These are phyloP conservation scores for Cardiospermum halicacabum DNA, from an alignment of 345 rosid species.

Conservation along the genomic window DNA sequence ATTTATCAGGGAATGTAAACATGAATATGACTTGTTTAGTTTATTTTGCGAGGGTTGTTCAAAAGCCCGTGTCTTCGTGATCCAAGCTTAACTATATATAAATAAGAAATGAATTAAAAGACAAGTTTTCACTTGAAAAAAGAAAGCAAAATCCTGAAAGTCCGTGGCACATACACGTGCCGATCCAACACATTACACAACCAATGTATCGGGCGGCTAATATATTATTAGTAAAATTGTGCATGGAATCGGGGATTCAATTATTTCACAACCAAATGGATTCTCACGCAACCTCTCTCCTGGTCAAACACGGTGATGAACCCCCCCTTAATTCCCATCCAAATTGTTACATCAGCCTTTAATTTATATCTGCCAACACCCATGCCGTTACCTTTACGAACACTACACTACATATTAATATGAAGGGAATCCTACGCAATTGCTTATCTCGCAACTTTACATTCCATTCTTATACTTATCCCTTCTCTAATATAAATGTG, in stretches of 20 bases:
- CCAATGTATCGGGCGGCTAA: constrained; percentile 28
- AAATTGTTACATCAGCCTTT: constrained; percentile 3
- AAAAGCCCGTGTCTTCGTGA: background rate
- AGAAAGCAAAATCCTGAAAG: constrained; percentile 28
- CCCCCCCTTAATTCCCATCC: no score
- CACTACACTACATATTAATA: constrained; percentile 22
- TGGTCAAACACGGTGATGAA: constrained; percentile 54
- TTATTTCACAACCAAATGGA: constrained; percentile 23
- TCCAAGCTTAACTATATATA: constrained; percentile 5
- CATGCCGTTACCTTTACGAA: constrained; percentile 63
- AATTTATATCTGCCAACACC: background rate
- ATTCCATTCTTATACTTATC: no score
- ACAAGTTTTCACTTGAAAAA: constrained; percentile 2
- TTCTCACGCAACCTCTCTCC: constrained; percentile 43
- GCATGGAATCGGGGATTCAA: constrained; percentile 1
- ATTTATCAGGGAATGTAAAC: constrained; percentile 7
- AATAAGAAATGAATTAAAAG: no score
- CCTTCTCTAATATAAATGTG: no score
- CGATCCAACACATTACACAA: constrained; percentile 26
- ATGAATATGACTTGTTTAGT: background rate
- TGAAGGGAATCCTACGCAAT: constrained; percentile 18
- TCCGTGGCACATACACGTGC: constrained; percentile 38
- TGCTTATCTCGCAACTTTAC: no score
- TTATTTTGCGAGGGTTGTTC: background rate
- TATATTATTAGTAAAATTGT: background rate